Evolutionary conservation across 2,329 filamentous ascomycete species (phyloP).

Genomic region (Myriosclerotinia curreyana): DNA sequence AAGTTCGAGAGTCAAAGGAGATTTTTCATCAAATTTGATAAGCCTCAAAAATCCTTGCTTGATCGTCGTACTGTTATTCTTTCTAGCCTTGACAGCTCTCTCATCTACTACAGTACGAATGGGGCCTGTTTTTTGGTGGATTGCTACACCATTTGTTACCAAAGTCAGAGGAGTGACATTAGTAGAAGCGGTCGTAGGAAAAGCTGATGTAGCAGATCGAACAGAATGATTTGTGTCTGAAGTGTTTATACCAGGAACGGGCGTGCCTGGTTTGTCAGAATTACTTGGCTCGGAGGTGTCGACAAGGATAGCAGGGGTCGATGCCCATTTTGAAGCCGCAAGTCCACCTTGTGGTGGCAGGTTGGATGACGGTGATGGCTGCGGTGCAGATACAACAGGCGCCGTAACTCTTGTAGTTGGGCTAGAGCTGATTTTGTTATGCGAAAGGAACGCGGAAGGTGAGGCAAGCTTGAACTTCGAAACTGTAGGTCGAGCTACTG

Average conservation of each 20-base stretch:
- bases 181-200: too few species aligned
- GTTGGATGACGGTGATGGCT: background rate
- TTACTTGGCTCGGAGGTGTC: background rate
- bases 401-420: background rate
- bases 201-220: too few species aligned
- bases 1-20: conserved; percentile 16
- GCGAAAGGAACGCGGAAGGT: conserved; percentile 6
- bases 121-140: background rate
- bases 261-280: too few species aligned
- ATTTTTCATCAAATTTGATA: conserved; percentile 4
- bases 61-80: background rate
- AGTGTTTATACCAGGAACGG: background rate
- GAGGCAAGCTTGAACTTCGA: conserved; percentile 12
- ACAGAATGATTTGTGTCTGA: background rate
- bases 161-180: background rate
- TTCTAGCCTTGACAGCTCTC: conserved; percentile 9
- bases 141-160: background rate
- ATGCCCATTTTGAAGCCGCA: conserved; percentile 7
- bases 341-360: conserved; percentile 5
- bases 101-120: conserved; percentile 2
- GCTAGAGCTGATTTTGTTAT: background rate
- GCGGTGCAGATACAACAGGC: background rate
- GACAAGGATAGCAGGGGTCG: background rate
- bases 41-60: conserved; percentile 2
- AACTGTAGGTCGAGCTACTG: background rate